A percentile compares a stretch with the other conserved stretches of the same genome.
phyloP scores from a whole-genome alignment of 768 basidiomycete genomes.

The Filobasidium floriforme region DNA sequence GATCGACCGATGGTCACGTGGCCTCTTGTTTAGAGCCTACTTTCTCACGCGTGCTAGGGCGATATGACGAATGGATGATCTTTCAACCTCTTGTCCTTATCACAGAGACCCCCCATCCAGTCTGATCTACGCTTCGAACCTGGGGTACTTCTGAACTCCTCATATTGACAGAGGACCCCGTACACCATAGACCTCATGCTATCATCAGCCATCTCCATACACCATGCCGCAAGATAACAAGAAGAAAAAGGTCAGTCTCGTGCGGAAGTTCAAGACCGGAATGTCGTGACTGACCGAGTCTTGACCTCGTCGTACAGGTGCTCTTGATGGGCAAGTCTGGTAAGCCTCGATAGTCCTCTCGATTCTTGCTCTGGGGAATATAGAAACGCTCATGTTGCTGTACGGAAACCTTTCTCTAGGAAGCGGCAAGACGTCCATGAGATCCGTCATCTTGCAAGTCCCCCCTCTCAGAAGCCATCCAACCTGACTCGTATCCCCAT shows the following conservation, averaged over 20 bases:
- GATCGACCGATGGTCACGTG: no score
- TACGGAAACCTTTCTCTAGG: conserved; percentile 32
- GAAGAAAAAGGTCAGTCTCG: conserved; percentile 8
- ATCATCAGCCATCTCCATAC: not conserved
- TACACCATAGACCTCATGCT: no score
- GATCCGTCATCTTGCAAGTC: conserved; percentile 93
- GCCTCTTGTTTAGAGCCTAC: not conserved
- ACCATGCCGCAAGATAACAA: conserved; percentile 4
- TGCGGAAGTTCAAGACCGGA: not conserved
- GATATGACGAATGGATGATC: conserved; percentile 6
- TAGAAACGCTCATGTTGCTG: not conserved
- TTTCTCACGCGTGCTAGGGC: not conserved
- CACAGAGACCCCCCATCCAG: no score
- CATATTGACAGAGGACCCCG: no score
- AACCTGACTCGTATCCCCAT: not conserved
- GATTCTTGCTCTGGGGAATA: not conserved
- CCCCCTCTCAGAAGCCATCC: no score
- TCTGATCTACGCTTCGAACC: not conserved
- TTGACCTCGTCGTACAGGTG: conserved; percentile 54
- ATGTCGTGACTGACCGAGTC: not conserved
- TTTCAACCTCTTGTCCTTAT: not conserved
- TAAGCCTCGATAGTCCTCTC: conserved; percentile 45
- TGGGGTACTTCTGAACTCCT: no score
- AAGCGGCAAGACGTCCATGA: conserved; percentile 78
- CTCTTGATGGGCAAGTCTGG: conserved; percentile 96